A percentile compares a stretch with the other conserved stretches of the same genome.
Evolutionary conservation across 2,329 filamentous ascomycete species (phyloP).

Genomic region (Trichoderma afroharzianum): DNA sequence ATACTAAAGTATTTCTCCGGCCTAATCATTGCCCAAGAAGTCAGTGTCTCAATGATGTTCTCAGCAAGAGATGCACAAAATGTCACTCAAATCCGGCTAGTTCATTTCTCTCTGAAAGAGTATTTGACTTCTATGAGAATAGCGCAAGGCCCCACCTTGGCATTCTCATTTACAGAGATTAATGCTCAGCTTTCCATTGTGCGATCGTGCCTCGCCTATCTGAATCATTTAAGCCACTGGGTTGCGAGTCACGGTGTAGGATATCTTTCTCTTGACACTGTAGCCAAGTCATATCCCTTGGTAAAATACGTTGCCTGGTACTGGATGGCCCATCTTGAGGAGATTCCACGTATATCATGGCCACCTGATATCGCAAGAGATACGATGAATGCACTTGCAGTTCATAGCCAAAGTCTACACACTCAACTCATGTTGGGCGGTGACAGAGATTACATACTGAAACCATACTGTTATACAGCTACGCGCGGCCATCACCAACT

Average conservation of each 20-base stretch:
- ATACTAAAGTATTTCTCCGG: neutral
- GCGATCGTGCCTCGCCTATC: neutral
- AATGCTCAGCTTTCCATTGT: neutral
- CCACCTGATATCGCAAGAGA: neutral
- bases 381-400: neutral
- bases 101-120: neutral
- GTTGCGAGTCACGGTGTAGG: rapidly evolving
- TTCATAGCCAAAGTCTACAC: neutral
- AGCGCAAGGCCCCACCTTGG: rapidly evolving
- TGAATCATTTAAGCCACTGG: neutral
- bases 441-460: too few relatives aligned
- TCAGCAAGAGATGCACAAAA: too few relatives aligned
- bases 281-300: neutral
- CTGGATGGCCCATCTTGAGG: neutral
- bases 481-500: neutral
- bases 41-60: too few relatives aligned
- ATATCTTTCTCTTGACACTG: rapidly evolving
- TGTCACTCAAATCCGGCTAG: neutral
- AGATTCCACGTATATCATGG: neutral
- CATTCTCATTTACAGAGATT: neutral
- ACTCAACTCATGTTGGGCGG: neutral
- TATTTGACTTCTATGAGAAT: neutral
- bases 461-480: neutral
- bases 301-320: rapidly evolving
- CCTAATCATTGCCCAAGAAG: neutral